phyloP scores from a whole-genome alignment of 2,329 filamentous ascomycete genomes.

The Pyrenochaeta sp. region DNA sequence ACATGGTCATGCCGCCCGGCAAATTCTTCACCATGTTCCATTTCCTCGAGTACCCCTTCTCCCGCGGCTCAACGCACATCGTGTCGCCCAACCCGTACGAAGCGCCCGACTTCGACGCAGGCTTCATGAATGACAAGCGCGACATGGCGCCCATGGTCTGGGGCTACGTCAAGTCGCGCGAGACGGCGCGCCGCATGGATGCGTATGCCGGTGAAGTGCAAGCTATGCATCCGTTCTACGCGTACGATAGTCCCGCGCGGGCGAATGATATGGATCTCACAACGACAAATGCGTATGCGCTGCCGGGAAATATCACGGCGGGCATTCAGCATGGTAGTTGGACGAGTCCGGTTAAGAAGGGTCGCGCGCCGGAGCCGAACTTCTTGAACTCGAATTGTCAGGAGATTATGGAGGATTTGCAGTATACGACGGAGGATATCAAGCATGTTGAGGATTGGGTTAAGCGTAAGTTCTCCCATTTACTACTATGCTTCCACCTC shows the following conservation, averaged over 20 bases:
- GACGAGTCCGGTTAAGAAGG: constrained; percentile 67
- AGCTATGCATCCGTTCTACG: constrained; percentile 73
- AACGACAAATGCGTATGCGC: constrained; percentile 78
- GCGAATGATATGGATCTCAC: constrained; percentile 76
- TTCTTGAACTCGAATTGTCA: constrained; percentile 72
- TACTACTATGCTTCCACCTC: background rate
- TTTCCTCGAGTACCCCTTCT: constrained; percentile 30
- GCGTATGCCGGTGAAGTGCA: constrained; percentile 77
- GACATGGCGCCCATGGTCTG: constrained; percentile 84
- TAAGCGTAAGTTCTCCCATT: constrained; percentile 46
- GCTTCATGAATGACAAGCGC: constrained; percentile 85
- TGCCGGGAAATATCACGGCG: constrained; percentile 74
- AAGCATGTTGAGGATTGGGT: constrained; percentile 71
- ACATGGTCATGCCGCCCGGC: constrained; percentile 72
- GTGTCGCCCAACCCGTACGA: constrained; percentile 76
- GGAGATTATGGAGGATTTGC: constrained; percentile 67
- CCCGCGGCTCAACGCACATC: constrained; percentile 71
- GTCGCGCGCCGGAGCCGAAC: constrained; percentile 58
- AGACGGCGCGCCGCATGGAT: constrained; percentile 80
- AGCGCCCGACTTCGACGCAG: constrained; percentile 78
- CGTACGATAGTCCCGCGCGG: constrained; percentile 73
- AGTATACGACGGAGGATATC: constrained; percentile 71
- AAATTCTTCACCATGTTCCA: constrained; percentile 79
- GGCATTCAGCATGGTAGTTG: constrained; percentile 78
- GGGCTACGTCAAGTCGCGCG: constrained; percentile 83